Conservation (phyloP, 192 early-diverging fungal genomes). For the Kappamyces sp. region DNA sequence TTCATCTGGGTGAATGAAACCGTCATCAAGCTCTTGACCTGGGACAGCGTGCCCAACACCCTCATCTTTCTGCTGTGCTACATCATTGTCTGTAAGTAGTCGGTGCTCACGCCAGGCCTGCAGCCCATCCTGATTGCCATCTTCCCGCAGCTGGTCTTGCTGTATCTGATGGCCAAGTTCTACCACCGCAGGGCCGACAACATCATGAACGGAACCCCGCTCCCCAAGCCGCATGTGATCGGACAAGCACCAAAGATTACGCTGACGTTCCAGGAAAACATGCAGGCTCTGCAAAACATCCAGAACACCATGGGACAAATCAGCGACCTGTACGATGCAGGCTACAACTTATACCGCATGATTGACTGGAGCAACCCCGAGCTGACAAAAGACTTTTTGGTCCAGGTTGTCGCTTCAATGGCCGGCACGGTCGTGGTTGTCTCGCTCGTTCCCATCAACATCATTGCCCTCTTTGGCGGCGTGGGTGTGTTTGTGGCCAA, state of each 20-base stretch:
- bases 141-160: constrained; percentile 13
- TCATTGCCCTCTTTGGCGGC: constrained; percentile 44
- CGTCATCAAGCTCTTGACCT: constrained; percentile 12
- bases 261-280: not conserved
- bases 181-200: constrained; percentile 18
- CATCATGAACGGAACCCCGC: constrained; percentile 9
- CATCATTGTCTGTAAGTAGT: constrained; percentile 5
- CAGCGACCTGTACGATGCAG: constrained; percentile 34
- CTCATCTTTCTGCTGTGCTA: constrained; percentile 12
- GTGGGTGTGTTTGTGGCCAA: constrained; percentile 52
- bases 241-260: constrained; percentile 11
- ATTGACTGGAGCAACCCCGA: constrained; percentile 40
- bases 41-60: constrained; percentile 12
- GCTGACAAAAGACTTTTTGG: constrained; percentile 25
- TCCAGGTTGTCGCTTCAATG: constrained; percentile 26
- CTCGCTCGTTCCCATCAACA: constrained; percentile 27
- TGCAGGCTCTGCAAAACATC: constrained; percentile 41
- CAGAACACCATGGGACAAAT: constrained; percentile 61
- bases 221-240: constrained; percentile 13
- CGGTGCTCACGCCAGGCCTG: not conserved
- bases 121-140: constrained; percentile 13
- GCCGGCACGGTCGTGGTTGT: constrained; percentile 25
- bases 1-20: constrained; percentile 17
- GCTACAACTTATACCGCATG: constrained; percentile 16
- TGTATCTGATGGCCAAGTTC: constrained; percentile 15